Conservation (phyloP, 1,139 yeast species). For the Geotrichum bryndzae region DNA sequence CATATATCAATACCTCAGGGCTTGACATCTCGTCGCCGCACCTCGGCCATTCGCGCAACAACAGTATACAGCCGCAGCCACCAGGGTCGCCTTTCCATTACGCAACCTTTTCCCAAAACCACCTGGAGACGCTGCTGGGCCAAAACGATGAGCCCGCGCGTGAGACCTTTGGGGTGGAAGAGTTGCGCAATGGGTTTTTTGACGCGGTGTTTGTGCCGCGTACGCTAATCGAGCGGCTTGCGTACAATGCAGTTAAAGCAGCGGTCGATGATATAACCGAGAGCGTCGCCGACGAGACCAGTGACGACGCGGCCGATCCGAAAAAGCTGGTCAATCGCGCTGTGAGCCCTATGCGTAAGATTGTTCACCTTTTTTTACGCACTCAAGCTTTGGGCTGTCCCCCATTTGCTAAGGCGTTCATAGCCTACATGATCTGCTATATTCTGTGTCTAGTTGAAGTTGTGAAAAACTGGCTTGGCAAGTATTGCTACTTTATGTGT, state of each 20-base stretch:
- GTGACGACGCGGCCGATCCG: neutral
- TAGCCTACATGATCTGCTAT: slow-evolving; percentile 40
- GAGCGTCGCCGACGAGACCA: neutral
- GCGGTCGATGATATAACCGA: neutral
- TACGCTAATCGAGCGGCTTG: slow-evolving; percentile 22
- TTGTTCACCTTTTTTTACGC: slow-evolving; percentile 2
- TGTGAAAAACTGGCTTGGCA: slow-evolving; percentile 41
- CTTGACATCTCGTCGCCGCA: neutral
- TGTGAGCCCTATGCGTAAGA: neutral
- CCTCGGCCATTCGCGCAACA: slow-evolving; percentile 4
- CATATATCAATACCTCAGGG: neutral
- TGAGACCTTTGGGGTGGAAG: slow-evolving; percentile 36
- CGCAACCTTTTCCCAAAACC: slow-evolving; percentile 7
- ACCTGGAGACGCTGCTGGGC: slow-evolving; percentile 2
- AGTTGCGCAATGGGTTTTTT: slow-evolving; percentile 45
- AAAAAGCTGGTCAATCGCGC: neutral
- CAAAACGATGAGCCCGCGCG: slow-evolving; percentile 2
- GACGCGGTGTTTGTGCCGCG: slow-evolving; percentile 43
- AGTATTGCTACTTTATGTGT: slow-evolving; percentile 37
- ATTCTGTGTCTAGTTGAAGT: slow-evolving; percentile 39
- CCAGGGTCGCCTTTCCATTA: neutral
- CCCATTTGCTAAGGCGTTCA: slow-evolving; percentile 33
- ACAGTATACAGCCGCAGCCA: neutral
- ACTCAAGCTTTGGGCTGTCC: slow-evolving; percentile 1
- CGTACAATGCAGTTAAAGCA: slow-evolving; percentile 14